These are phyloP conservation scores for Trichophyton schoenleinii DNA, from an alignment of 2,329 filamentous ascomycete species.

Conservation along the genomic window DNA sequence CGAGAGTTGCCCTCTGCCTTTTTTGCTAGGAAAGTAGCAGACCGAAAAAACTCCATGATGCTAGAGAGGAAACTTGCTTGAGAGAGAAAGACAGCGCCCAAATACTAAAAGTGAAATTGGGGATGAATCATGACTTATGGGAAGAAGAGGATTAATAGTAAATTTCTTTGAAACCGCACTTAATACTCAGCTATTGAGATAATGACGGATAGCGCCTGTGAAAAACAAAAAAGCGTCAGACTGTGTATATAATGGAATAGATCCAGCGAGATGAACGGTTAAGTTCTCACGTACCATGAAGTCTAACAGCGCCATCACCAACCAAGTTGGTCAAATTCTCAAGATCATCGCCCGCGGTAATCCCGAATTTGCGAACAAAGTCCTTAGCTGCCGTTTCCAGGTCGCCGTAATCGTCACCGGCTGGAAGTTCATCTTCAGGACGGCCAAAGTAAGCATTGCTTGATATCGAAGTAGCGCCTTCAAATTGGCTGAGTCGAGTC, in stretches of 20 bases:
- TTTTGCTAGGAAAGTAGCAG: neutral
- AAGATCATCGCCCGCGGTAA: conserved; percentile 88
- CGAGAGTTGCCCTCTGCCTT: neutral
- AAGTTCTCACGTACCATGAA: conserved; percentile 50
- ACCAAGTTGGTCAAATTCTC: conserved; percentile 76
- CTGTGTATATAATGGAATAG: neutral
- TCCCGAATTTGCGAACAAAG: conserved; percentile 86
- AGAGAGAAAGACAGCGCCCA: neutral
- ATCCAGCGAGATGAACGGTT: neutral
- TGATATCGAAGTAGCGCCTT: conserved; percentile 82
- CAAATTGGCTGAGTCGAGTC: conserved; percentile 75
- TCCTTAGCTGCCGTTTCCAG: conserved; percentile 90
- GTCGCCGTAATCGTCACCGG: conserved; percentile 70
- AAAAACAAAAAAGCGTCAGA: conserved; percentile 9
- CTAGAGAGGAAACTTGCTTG: neutral
- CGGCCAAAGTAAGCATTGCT: conserved; percentile 97
- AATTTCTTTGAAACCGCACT: neutral
- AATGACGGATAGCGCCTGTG: conserved; percentile 36
- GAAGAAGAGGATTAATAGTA: neutral
- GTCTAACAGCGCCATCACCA: conserved; percentile 69
- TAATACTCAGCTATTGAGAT: conserved; percentile 33
- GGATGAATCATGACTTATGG: neutral
- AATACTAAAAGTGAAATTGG: neutral
- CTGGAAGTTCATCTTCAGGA: conserved; percentile 62
- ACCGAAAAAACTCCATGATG: neutral